Base-by-base conservation (phyloP, 768 basidiomycete genomes). In the Kondoa malvinella region DNA sequence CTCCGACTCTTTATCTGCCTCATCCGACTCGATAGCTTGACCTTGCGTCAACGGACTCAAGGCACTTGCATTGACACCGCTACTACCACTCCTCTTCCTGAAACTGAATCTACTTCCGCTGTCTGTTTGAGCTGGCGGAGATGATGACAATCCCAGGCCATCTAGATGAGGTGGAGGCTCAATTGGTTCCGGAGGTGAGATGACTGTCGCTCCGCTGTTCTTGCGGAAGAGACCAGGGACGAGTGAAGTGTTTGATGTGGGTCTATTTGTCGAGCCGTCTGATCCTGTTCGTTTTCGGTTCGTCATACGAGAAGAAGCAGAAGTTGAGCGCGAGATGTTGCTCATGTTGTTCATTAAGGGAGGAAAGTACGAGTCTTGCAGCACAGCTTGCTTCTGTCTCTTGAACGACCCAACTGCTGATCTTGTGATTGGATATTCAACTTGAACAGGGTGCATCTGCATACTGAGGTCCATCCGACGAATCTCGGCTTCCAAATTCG, bases 401-500 rank as follows among this genome's bases (percentile, higher is more conserved):
- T 59, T 59, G 58, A 59, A 25, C 12, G 25, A 59, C 30, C 30
- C 58, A 25, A 59, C 30, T 14, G 58, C 58, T 14, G 58, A 25
- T 14, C 58, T 14, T 12, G 25, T 59, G 27, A 25, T 25, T 31
- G 25, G 25, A 50, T 8, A 50, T 21, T 50, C 40, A 21, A 50
- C 21, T 50, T 50, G 58, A 14, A 14, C 58, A 14, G 4, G 58
- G 25, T 59, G 58, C 58, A 59, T 50, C 21, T 50, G 40, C 8
- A 50, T 8, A 8, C 12, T 21, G 8, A 50, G 12, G 21, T 63
- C 61, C 26, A 63, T 8, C n/a, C 61, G 27, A 8, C 33, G 27
- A 21, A 63, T 17, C 12, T 63, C 61, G 27, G 61, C 61, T 17
- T 63, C 61, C 27, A 63, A 32, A 63, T 27, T 17, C 3, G 61